Evolutionary conservation across 805 yeast species (phyloP).

Genomic region (Candida ascalaphidarum): DNA sequence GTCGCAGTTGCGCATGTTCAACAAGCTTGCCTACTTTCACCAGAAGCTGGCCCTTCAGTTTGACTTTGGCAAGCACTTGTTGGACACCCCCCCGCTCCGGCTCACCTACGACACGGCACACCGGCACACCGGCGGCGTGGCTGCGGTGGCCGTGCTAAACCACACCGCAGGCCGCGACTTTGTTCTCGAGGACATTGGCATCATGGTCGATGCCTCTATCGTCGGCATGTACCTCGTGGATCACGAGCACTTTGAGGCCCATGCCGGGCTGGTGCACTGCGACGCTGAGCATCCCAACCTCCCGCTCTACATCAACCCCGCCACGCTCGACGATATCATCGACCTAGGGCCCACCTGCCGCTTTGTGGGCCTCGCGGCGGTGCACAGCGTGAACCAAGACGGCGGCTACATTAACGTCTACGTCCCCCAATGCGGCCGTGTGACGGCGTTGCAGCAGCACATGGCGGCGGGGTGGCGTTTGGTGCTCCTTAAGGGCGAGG

Average conservation of each 20-base stretch:
- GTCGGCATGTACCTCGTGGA: conserved; percentile 29
- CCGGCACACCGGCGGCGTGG: conserved; percentile 12
- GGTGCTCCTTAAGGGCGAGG: conserved; percentile 51
- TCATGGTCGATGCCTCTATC: conserved; percentile 33
- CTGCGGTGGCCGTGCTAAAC: conserved; percentile 16
- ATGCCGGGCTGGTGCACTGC: too few relatives aligned
- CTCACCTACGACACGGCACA: conserved; percentile 15
- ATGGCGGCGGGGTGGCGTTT: conserved; percentile 15
- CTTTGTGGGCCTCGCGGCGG: conserved; percentile 47
- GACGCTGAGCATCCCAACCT: neutral
- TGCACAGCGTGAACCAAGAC: conserved; percentile 53
- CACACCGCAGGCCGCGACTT: conserved; percentile 10
- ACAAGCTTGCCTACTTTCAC: conserved; percentile 49
- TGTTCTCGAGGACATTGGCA: conserved; percentile 13
- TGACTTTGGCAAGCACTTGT: conserved; percentile 15
- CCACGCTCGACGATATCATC: conserved; percentile 5
- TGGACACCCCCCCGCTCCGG: conserved; percentile 15
- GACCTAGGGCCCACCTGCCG: conserved; percentile 1
- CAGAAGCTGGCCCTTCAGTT: conserved; percentile 9
- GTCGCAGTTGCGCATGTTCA: conserved; percentile 43
- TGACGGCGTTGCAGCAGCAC: conserved; percentile 4
- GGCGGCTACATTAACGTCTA: conserved; percentile 43
- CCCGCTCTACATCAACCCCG: conserved; percentile 12
- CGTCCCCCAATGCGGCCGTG: conserved; percentile 32
- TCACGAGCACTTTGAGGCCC: conserved; percentile 6